Base-by-base conservation (phyloP, 352 stramenopile species). In the Poterioochromonas sp. region DNA sequence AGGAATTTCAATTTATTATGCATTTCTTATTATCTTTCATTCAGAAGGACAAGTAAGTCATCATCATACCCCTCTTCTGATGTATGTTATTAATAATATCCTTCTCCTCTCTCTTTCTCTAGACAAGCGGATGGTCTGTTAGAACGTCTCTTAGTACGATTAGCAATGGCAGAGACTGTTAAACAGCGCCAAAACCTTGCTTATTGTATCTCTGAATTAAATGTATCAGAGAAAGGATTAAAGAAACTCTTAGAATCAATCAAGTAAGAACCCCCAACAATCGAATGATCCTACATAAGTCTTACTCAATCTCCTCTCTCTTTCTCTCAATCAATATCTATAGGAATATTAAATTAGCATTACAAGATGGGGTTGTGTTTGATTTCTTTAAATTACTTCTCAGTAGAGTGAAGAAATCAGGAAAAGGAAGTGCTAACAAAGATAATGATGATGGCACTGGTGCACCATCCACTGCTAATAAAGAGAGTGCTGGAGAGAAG, bases 1-100 rank as follows among this genome's bases (percentile, higher is more conserved):
- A 92, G 41, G 86, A 93, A 40, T 98, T 98, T 79, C 86, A 93
- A 73, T 86, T 86, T 39, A 97, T 97, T 79, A 94, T 95, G 80
- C 87, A 88, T 41, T 99, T 98, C 83, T 86, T 99, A 32, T 88
- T 98, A 34, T 89, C 93, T 77, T 99, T 97, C 77, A 91, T 99
- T 76, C 95, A 94, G 41, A 98, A 98, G 81, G 95, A 97, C 71
- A 94, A 94, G 77, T 87, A 91, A n/a, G n/a, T n/a, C n/a, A 60
- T 86, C n/a, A n/a, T n/a, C n/a, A n/a, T n/a, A n/a, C n/a, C n/a
- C n/a, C n/a, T n/a, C n/a, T n/a, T n/a, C n/a, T 51, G 18, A 51
- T 51, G 18, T 51, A 51, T 51, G 18, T 51, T 51, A 51, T 51
- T 51, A 90, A 43, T 76, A 22, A 40, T 34, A 39, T 18, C n/a